Evolutionary conservation across 225 moss, liverwort and hornwort genomes (phyloP), one percentile per base, ranked within the genome.

Genomic region (Climacium dendroides): DNA sequence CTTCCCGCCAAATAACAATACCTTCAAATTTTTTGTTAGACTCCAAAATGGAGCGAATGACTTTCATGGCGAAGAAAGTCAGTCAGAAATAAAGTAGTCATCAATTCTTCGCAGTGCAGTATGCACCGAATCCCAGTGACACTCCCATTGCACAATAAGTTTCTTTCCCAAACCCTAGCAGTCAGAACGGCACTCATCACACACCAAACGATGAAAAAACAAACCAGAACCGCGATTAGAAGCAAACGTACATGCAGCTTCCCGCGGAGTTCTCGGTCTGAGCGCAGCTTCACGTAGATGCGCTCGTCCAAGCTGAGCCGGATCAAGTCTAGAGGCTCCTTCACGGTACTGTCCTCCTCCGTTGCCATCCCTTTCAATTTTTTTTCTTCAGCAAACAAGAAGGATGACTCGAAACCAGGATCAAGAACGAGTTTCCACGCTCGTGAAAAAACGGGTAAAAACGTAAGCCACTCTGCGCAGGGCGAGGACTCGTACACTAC

Each of bases 231-330:
- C 39, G 39, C 28, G 23, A 55, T 60, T 22, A 75, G 59, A 23
- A 78, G 54, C 20, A 74, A 26, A 76, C 86, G 7, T 90, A 97
- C 98, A 90, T 98, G 98, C 78, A 98, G 93, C 80, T 98, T 98
- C 84, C 98, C 98, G 24, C 98, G 98, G n/a, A 98, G 97, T 93
- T 98, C 98, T 35, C 98, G 93, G 86, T 98, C 98, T 11, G 98
- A 97, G 37, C 98, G 98, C 30, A 98, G 94, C 87, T 98, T 98
- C 65, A 98, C 98, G 86, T 98, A 98, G 90, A 98, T 98, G 90
- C 98, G 95, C 93, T 98, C 98, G 88, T 98, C 98, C 91, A 98
- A 88, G 89, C 96, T 96, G 81, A 98, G 96, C 41, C 98, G 96
- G 92, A 98, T 98, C 89, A 98, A 91, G 84, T 98, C 98, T 88